Evolutionary conservation across 2,329 filamentous ascomycete species (phyloP).

Genomic region (Claviceps lovelessii): DNA sequence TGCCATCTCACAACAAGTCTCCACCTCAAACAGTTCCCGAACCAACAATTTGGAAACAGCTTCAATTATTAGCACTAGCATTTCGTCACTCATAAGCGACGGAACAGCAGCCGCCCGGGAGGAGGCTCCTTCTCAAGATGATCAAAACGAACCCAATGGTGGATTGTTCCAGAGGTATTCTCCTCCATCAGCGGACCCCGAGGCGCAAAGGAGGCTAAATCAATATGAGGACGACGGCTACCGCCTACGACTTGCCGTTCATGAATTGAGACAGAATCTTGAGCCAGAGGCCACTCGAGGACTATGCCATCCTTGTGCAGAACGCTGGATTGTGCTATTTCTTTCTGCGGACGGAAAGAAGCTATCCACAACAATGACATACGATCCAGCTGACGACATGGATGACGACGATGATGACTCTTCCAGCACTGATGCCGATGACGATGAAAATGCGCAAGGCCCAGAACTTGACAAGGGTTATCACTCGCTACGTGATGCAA

Average conservation of each 20-base stretch:
- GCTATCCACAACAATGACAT: constrained; percentile 57
- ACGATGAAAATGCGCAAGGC: constrained; percentile 45
- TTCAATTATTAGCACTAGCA: constrained; percentile 58
- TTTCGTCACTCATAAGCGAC: constrained; percentile 59
- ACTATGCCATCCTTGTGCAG: constrained; percentile 62
- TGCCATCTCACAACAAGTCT: constrained; percentile 52
- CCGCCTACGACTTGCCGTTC: constrained; percentile 50
- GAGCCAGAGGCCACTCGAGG: constrained; percentile 51
- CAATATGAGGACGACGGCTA: constrained; percentile 51
- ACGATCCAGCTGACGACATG: constrained; percentile 50
- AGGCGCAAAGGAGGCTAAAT: constrained; percentile 28
- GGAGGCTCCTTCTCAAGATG: constrained; percentile 38
- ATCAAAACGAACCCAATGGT: constrained; percentile 22
- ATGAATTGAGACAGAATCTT: constrained; percentile 54
- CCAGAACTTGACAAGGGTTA: constrained; percentile 64
- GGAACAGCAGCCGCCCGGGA: constrained; percentile 47
- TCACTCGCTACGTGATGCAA: constrained; percentile 65
- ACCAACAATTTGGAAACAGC: constrained; percentile 43
- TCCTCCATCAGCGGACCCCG: constrained; percentile 32
- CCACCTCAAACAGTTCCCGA: constrained; percentile 34
- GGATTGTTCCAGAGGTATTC: constrained; percentile 40
- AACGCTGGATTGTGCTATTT: constrained; percentile 72
- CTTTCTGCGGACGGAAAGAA: constrained; percentile 58
- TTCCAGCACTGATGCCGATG: constrained; percentile 44
- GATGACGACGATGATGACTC: constrained; percentile 52